Conservation (phyloP, 306 rosid genomes). For the Cucumis hystrix region DNA sequence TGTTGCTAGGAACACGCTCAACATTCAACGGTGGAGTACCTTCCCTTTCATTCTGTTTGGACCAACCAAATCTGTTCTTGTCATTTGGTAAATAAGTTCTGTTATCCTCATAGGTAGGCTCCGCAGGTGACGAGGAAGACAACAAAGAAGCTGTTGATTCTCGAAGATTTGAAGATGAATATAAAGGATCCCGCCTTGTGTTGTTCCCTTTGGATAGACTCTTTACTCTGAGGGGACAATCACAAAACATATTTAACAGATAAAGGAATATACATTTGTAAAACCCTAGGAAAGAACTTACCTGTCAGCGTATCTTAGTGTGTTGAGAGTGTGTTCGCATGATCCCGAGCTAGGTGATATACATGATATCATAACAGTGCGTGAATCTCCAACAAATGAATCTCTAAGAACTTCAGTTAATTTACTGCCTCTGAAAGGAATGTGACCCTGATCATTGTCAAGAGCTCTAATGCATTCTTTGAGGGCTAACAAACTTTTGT, state of each 20-base stretch:
- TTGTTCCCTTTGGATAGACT: slow-evolving; percentile 83
- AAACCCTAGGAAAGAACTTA: slow-evolving; percentile 1
- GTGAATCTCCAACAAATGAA: slow-evolving; percentile 91
- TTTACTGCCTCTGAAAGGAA: slow-evolving; percentile 98
- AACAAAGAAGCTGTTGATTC: slow-evolving; percentile 65
- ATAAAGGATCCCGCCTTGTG: slow-evolving; percentile 57
- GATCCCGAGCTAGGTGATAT: slow-evolving; percentile 98
- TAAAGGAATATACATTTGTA: neutral
- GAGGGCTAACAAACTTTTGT: slow-evolving; percentile 92
- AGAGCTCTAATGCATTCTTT: slow-evolving; percentile 99
- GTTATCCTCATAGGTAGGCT: slow-evolving; percentile 56
- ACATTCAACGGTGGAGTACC: slow-evolving; percentile 38
- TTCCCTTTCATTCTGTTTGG: slow-evolving; percentile 55
- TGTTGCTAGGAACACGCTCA: slow-evolving; percentile 50
- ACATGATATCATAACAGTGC: slow-evolving; percentile 98
- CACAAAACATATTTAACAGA: neutral
- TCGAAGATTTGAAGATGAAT: slow-evolving; percentile 54
- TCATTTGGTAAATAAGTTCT: slow-evolving; percentile 31
- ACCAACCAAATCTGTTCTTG: slow-evolving; percentile 60
- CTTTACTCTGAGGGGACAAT: slow-evolving; percentile 49
- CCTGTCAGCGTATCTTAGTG: slow-evolving; percentile 99
- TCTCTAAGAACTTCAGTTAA: slow-evolving; percentile 96
- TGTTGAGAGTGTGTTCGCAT: slow-evolving; percentile 95
- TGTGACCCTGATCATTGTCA: slow-evolving; percentile 96
- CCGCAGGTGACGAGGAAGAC: slow-evolving; percentile 38